Evolutionary conservation across 148 eudicot species (phyloP), one percentile per base, ranked within the genome.

Genomic region (Suaeda aralocaspica): DNA sequence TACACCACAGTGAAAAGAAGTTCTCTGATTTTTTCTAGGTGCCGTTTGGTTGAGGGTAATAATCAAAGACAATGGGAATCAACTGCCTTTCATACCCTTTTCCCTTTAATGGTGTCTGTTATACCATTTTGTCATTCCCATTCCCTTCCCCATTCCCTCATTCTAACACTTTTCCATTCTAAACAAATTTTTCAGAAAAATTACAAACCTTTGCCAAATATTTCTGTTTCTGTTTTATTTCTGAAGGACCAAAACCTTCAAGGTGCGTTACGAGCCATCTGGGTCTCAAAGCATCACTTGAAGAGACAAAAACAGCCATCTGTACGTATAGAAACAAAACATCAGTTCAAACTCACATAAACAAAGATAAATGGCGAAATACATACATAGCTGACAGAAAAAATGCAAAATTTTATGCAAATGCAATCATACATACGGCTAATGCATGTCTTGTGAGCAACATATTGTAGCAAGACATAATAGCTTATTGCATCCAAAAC

Each of bases 251-350:
- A 73, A 91, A 48, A 65, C 87, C 86, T 79, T 73, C 85, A 52
- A 93, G 94, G 76, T 77, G 85, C 34, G 77, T 61, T 59, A 91
- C 67, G 58, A 93, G 96, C 91, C 92, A 87, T 57, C 98, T 95
- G 64, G 90, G 85, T 81, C 84, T 83, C 82, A 87, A 73, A 30
- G 98, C 96, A 76, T 94, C 96, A 73, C 82, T 80, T 21, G 98
- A 91, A 72, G 97, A 87, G 67, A 91, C 88, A 76, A 94, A 94
- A 45, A 91, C 74, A 78, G 92, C 90, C 78, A 94, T 88, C 98
- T 94, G 92, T 82, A 66, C 25, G 8, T 16, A 73, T 16, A 42
- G 45, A 6, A 56, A 48, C 41, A 26, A 60, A 4, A 36, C 10
- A 33, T 72, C 31, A 24, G 46, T 25, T 4, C 49, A 3, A 24